These are phyloP conservation scores for Gossypium sturtianum DNA, from an alignment of 345 rosid species.

Conservation along the genomic window DNA sequence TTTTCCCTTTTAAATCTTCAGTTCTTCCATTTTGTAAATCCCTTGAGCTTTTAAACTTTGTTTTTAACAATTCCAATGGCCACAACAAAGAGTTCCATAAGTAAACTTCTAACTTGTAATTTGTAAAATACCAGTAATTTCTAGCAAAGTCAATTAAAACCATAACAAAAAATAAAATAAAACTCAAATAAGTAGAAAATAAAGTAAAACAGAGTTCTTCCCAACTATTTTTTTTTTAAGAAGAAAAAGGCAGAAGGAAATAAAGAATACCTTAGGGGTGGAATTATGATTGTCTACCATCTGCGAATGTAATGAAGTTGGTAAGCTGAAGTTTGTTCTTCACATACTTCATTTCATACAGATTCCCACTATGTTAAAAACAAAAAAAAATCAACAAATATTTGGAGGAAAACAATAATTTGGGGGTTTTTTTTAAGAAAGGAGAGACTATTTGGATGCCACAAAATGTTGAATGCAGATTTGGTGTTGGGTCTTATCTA, in stretches of 20 bases:
- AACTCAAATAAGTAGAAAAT: not conserved
- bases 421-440: no score
- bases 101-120: not conserved
- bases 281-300: constrained; percentile 6
- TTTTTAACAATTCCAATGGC: not conserved
- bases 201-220: not conserved
- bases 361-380: no score
- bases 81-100: not conserved
- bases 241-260: not conserved
- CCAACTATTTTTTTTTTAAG: no score
- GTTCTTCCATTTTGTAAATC: not conserved
- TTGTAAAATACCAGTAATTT: not conserved
- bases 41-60: not conserved
- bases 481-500: no score
- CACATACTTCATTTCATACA: no score
- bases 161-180: not conserved
- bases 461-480: no score
- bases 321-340: not conserved
- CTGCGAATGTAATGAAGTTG: not conserved
- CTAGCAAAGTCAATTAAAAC: not conserved
- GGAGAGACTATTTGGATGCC: no score
- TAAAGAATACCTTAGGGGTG: constrained; percentile 2
- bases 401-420: no score
- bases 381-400: no score
- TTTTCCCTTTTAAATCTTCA: not conserved